Evolutionary conservation across 169 alveolate genomes (phyloP).

Genomic region (Plasmodium gallinaceum): DNA sequence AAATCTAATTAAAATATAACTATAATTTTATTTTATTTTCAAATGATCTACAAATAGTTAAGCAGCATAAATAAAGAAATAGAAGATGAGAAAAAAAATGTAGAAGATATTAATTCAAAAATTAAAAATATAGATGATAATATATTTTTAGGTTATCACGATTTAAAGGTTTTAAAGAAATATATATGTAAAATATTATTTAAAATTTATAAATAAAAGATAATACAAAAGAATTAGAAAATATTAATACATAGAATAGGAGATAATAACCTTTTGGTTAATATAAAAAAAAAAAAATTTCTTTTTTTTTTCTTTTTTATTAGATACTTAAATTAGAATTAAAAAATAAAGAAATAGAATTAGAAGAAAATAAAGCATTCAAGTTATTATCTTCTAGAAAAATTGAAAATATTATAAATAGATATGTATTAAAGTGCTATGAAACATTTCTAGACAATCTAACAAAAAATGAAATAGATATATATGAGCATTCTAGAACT

Average conservation of each 20-base stretch:
- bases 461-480: slow-evolving; percentile 31
- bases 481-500: slow-evolving; percentile 5
- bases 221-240: neutral
- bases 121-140: slow-evolving; percentile 45
- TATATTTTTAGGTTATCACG: slow-evolving; percentile 59
- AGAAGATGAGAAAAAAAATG: slow-evolving; percentile 27
- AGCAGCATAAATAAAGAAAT: slow-evolving; percentile 28
- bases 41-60: slow-evolving; percentile 4
- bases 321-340: slow-evolving; percentile 51
- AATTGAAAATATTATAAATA: slow-evolving; percentile 56
- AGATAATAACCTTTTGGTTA: neutral
- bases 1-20: neutral
- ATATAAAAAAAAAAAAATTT: neutral
- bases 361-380: slow-evolving; percentile 49
- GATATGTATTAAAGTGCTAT: slow-evolving; percentile 53
- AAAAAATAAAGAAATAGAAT: slow-evolving; percentile 65
- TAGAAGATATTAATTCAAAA: slow-evolving; percentile 36
- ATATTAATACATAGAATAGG: neutral
- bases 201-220: neutral
- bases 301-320: neutral
- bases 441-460: slow-evolving; percentile 35
- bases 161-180: slow-evolving; percentile 38
- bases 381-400: slow-evolving; percentile 43
- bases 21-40: neutral
- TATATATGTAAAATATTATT: too few relatives aligned